Conservation (phyloP, 106 monocot species). For the Acorus calamus region DNA sequence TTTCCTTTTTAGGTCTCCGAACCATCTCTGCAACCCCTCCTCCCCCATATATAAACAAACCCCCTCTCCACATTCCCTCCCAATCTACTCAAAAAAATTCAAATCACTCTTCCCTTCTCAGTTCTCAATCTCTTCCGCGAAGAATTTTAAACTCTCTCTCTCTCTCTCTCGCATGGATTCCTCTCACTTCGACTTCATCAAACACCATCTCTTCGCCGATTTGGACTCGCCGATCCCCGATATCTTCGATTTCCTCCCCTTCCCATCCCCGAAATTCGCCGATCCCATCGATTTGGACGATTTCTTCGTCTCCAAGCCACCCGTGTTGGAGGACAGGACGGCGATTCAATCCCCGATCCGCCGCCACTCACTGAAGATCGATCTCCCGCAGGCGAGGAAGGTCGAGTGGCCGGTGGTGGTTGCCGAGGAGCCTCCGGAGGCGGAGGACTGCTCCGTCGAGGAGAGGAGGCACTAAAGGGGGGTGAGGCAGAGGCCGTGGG, state of each 20-base stretch:
- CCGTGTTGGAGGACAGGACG: too few relatives aligned
- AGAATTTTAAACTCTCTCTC: neutral
- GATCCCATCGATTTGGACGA: too few relatives aligned
- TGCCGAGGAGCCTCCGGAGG: neutral
- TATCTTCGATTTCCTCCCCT: too few relatives aligned
- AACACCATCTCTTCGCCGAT: slow-evolving; percentile 2
- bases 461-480: too few relatives aligned
- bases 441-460: too few relatives aligned
- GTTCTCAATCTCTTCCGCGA: neutral
- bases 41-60: neutral
- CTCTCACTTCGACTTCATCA: neutral
- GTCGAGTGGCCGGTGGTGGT: neutral
- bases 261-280: too few relatives aligned
- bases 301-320: too few relatives aligned
- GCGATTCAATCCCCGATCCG: too few relatives aligned
- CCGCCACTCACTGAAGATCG: too few relatives aligned
- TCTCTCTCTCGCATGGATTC: slow-evolving; percentile 1
- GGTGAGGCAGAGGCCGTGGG: neutral
- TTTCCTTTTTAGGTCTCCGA: too few relatives aligned
- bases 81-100: neutral
- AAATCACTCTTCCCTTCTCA: neutral
- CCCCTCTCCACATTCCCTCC: neutral
- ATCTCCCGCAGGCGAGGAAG: neutral
- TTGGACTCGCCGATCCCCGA: neutral
- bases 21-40: neutral